Conservation (phyloP, 1,284 basidiomycete genomes). For the Ceratobasidium sp. region DNA sequence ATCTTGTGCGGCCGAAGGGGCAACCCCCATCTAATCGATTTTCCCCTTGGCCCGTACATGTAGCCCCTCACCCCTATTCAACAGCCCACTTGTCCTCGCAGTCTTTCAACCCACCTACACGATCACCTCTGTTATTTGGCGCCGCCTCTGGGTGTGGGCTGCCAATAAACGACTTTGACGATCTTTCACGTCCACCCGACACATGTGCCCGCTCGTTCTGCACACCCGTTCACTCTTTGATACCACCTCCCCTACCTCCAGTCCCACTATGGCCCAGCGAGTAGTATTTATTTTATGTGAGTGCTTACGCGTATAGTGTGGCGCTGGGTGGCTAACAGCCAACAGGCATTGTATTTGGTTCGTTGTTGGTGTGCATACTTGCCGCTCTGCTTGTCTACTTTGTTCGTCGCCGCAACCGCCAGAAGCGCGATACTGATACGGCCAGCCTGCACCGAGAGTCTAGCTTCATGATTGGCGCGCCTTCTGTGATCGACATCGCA, state of each 20-base stretch:
- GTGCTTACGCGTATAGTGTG: not conserved
- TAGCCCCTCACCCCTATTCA: slow-evolving; percentile 7
- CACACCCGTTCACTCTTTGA: slow-evolving; percentile 23
- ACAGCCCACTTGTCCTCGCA: slow-evolving; percentile 1
- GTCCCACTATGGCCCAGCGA: not conserved
- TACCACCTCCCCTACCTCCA: not conserved
- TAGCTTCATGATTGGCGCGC: slow-evolving; percentile 21
- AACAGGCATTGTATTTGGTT: slow-evolving; percentile 28
- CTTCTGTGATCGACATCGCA: slow-evolving; percentile 4
- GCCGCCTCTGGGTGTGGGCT: slow-evolving; percentile 3
- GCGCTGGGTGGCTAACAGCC: not conserved
- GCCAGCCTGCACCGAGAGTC: slow-evolving; percentile 13
- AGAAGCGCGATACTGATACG: not conserved
- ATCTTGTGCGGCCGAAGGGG: not conserved
- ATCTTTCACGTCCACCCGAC: slow-evolving; percentile 27
- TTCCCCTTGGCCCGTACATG: slow-evolving; percentile 10
- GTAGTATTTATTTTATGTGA: slow-evolving; percentile 26
- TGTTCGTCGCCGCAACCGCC: slow-evolving; percentile 2
- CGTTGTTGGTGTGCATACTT: slow-evolving; percentile 9
- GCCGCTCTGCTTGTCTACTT: not conserved
- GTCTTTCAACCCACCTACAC: slow-evolving; percentile 7
- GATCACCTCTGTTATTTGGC: slow-evolving; percentile 8
- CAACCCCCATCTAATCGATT: slow-evolving; percentile 6
- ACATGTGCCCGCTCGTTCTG: slow-evolving; percentile 30
- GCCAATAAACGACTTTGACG: slow-evolving; percentile 11